phyloP scores from a whole-genome alignment of 2,329 filamentous ascomycete species.

The Ophiostoma tasmaniense region DNA sequence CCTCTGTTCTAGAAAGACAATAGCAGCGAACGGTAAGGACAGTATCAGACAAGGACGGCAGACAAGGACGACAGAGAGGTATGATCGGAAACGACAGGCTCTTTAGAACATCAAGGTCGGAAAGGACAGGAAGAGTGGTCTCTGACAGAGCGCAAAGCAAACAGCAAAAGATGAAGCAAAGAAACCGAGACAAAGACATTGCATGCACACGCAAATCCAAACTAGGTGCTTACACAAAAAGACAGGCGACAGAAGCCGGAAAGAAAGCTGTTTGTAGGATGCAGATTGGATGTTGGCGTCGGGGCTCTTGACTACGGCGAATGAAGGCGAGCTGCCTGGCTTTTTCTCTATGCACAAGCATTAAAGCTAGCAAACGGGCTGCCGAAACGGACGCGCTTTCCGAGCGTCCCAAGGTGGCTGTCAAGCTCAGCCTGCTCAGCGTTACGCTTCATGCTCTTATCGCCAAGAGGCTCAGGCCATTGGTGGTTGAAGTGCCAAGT shows the following conservation, averaged over 20 bases:
- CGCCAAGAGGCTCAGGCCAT: not conserved
- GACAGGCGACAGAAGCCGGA: not conserved
- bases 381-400: not conserved
- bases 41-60: not conserved
- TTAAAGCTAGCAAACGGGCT: not conserved
- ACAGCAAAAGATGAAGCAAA: not conserved
- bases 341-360: not conserved
- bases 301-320: too few relatives aligned
- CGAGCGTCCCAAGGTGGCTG: not conserved
- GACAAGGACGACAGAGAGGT: not conserved
- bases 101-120: not conserved
- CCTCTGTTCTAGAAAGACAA: not conserved
- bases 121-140: not conserved
- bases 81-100: not conserved
- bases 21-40: not conserved
- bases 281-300: too few relatives aligned
- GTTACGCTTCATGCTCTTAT: not conserved
- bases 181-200: not conserved
- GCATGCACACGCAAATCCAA: not conserved
- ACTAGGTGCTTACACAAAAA: not conserved
- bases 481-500: not conserved
- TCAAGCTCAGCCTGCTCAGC: not conserved
- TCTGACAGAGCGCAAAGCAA: not conserved
- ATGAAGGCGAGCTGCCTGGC: not conserved
- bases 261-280: too few relatives aligned